Evolutionary conservation across 2,329 filamentous ascomycete species (phyloP).

Genomic region (Periconia sp.): DNA sequence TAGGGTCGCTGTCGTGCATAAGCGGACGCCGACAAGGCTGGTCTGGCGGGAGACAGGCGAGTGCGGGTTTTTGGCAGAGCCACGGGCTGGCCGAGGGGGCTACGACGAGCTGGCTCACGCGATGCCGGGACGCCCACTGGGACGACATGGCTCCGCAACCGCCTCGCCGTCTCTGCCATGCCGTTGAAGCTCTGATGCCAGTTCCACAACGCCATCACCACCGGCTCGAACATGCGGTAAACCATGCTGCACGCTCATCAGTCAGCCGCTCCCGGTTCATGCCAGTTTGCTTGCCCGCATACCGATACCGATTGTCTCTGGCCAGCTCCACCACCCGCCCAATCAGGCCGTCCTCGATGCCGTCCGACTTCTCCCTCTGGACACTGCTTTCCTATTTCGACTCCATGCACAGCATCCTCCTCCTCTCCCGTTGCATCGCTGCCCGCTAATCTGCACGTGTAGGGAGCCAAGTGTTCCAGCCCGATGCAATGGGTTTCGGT

Average conservation of each 20-base stretch:
- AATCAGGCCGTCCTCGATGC: slow-evolving; percentile 2
- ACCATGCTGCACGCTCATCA: background rate
- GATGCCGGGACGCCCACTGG: background rate
- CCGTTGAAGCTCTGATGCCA: background rate
- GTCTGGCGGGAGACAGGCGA: too few species aligned
- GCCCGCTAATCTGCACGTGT: slow-evolving; percentile 3
- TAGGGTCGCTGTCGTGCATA: slow-evolving; percentile 19
- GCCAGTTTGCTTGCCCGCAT: too few species aligned
- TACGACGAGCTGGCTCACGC: slow-evolving; percentile 7
- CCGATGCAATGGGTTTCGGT: slow-evolving; percentile 24
- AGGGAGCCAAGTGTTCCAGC: slow-evolving; percentile 23
- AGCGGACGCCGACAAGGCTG: slow-evolving; percentile 13
- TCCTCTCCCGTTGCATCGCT: slow-evolving; percentile 3
- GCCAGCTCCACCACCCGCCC: background rate
- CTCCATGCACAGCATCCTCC: slow-evolving; percentile 1
- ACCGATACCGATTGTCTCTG: slow-evolving; percentile 1
- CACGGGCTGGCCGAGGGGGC: slow-evolving; percentile 6
- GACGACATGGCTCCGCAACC: background rate
- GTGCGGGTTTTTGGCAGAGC: too few species aligned
- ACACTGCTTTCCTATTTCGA: slow-evolving; percentile 10
- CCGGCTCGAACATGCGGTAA: too few species aligned
- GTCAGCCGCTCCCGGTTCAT: background rate
- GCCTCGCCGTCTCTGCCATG: background rate
- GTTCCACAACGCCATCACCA: too few species aligned
- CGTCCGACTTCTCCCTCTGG: background rate